Evolutionary conservation across 208 protist genomes (phyloP), one percentile per base, ranked within the genome.

Genomic region (Trypanosoma congolense): DNA sequence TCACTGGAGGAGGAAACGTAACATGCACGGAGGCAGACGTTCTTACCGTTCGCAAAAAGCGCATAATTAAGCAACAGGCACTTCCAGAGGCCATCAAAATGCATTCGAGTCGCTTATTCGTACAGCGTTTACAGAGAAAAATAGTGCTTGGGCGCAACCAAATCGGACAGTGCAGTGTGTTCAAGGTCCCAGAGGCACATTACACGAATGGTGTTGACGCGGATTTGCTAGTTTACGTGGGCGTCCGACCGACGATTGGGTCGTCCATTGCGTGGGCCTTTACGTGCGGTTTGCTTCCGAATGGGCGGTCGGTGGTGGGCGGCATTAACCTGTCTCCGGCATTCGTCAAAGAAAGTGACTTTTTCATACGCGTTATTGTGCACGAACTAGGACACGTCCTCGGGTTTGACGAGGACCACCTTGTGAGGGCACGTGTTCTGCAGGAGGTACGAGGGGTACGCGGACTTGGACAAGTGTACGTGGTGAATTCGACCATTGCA

Each of bases 321-420:
- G 72, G 74, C n/a, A 30, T 62, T 22, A 85, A 85, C 65, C 45
- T 89, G 14, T 59, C 70, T 4, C 64, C 81, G 0, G 43, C 19
- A 33, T 47, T 73, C 56, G 65, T 84, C 25, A 4, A 2, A 16
- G 41, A 61, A 35, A 43, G 52, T 36, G 38, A 48, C 19, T 2
- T 4, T 4, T 53, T 48, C 2, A 51, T 69, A 3, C 70, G 67
- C 26, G 44, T 46, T n/a, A 48, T 87, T 6, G 53, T 67, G 5
- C 90, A 96, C 56, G 87, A 94, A 70, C 50, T 93, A 0, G 54
- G 82, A 12, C 90, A 96, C 71, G 75, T 80, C 19, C 55, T 96
- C 18, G 90, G 90, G 9, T 38, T 38, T 12, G 9, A 38, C 6
- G 33, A 6, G 12, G 33, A 38, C 12, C 6, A 16, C 33, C 33